phyloP scores from a whole-genome alignment of 768 basidiomycete species.

The Collybiopsis confluens region DNA sequence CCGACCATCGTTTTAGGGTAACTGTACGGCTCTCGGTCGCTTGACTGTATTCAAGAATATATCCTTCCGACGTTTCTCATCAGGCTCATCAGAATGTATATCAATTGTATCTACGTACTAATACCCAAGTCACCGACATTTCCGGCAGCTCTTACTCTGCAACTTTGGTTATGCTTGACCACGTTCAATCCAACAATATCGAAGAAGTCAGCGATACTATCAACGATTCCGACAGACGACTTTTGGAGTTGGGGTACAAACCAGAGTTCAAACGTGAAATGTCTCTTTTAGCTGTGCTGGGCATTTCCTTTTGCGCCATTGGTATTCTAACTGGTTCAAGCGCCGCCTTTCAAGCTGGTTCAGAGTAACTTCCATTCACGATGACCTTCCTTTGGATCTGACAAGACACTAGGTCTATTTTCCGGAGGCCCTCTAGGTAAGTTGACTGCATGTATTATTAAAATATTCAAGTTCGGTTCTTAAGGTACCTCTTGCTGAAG shows the following conservation, averaged over 20 bases:
- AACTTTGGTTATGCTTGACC: background rate
- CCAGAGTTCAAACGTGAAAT: slow-evolving; percentile 56
- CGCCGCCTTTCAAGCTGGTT: slow-evolving; percentile 53
- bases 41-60: too few species aligned
- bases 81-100: too few species aligned
- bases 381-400: too few species aligned
- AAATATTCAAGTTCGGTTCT: background rate
- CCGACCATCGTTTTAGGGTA: too few species aligned
- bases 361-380: too few species aligned
- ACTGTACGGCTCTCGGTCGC: too few species aligned
- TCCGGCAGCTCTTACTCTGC: background rate
- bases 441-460: background rate
- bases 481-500: slow-evolving; percentile 10
- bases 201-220: background rate
- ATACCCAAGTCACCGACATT: too few species aligned
- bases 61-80: too few species aligned
- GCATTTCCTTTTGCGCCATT: slow-evolving; percentile 58
- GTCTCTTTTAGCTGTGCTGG: slow-evolving; percentile 54
- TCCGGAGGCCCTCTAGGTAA: slow-evolving; percentile 51
- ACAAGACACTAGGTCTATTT: slow-evolving; percentile 26
- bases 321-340: slow-evolving; percentile 60
- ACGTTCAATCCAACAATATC: background rate
- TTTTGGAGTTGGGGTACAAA: slow-evolving; percentile 50
- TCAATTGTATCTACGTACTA: too few species aligned
- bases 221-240: slow-evolving; percentile 33